Conservation (phyloP, 1,284 basidiomycete genomes). For the Ganoderma boninense region DNA sequence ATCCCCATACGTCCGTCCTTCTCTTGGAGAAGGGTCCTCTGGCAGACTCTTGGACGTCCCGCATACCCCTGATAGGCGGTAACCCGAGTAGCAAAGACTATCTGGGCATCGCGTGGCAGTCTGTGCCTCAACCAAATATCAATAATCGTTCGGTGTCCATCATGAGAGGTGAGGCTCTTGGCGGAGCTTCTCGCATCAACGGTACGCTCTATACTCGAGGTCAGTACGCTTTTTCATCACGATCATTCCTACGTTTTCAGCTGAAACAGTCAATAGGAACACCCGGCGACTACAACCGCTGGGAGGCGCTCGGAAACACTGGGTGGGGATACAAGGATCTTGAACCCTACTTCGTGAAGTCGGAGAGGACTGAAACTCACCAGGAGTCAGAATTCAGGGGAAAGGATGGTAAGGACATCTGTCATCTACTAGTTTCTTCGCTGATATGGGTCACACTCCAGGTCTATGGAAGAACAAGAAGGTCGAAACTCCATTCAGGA, state of each 20-base stretch:
- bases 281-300: conserved; percentile 49
- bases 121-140: conserved; percentile 31
- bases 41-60: conserved; percentile 44
- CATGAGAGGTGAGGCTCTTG: conserved; percentile 49
- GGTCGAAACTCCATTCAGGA: too few species aligned
- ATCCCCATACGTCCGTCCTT: conserved; percentile 38
- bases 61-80: conserved; percentile 46
- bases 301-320: conserved; percentile 43
- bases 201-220: conserved; percentile 48
- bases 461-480: too few species aligned
- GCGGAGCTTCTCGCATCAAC: conserved; percentile 55
- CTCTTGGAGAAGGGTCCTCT: conserved; percentile 46
- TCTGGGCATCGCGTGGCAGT: conserved; percentile 36
- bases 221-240: not conserved
- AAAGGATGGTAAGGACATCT: conserved; percentile 24
- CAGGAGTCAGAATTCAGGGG: conserved; percentile 21
- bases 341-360: conserved; percentile 47
- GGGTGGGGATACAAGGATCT: conserved; percentile 50
- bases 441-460: too few species aligned
- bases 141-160: conserved; percentile 39
- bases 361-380: conserved; percentile 36
- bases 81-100: conserved; percentile 29
- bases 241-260: too few species aligned
- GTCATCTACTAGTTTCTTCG: too few species aligned
- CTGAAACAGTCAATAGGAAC: conserved; percentile 14